Percentiles rank a stretch among this genome's conserved stretches.
These are phyloP conservation scores for Solanum etuberosum DNA, from an alignment of 257 asterid genomes.

Conservation along the genomic window DNA sequence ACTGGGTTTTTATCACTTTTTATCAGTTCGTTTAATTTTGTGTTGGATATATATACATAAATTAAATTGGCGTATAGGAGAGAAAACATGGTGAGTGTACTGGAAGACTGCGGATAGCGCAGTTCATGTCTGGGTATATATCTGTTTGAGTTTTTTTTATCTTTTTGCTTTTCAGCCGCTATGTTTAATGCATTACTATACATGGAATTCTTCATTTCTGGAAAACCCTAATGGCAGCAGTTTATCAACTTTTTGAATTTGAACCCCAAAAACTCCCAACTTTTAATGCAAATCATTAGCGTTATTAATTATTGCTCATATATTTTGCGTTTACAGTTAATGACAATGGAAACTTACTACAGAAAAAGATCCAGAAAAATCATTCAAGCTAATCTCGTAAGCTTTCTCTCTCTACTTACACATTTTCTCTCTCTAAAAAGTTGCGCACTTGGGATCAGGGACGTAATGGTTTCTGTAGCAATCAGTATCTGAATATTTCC, in stretches of 20 bases:
- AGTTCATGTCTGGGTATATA: constrained; percentile 15
- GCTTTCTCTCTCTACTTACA: constrained; percentile 9
- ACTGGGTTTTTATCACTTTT: not conserved
- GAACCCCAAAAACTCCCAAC: not conserved
- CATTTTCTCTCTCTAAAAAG: constrained; percentile 3
- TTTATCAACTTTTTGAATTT: not conserved
- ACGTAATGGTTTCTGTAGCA: not conserved
- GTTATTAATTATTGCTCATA: too few relatives aligned
- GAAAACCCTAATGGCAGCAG: constrained; percentile 28
- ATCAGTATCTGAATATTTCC: not conserved
- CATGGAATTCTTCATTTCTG: constrained; percentile 13
- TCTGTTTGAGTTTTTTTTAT: constrained; percentile 3
- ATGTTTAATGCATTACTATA: constrained; percentile 16
- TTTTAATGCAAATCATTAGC: not conserved
- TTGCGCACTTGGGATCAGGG: not conserved
- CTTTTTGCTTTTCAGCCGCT: constrained; percentile 20
- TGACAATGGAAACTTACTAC: constrained; percentile 56
- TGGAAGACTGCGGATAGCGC: not conserved
- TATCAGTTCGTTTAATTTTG: not conserved
- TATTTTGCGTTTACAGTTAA: constrained; percentile 14
- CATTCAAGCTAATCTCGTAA: constrained; percentile 23
- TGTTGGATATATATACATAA: not conserved
- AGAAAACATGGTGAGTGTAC: not conserved
- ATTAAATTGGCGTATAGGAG: not conserved
- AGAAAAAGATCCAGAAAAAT: constrained; percentile 45